Evolutionary conservation across 306 rosid genomes (phyloP), one percentile per base, ranked within the genome.

Genomic region (Quillaja saponaria): DNA sequence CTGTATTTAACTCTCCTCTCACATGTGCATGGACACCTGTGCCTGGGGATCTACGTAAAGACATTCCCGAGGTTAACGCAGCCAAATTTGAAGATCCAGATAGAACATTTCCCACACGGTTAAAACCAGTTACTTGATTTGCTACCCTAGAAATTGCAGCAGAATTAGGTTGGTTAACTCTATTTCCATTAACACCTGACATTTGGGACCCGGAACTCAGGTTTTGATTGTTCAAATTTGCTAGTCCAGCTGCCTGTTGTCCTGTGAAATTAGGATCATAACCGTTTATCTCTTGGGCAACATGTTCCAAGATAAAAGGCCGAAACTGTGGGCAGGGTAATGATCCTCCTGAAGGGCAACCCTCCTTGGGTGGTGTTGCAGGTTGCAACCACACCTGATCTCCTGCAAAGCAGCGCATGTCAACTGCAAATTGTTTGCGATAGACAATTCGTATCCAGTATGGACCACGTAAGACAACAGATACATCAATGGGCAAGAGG

Each of bases 371-470:
- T 13, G 97, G 99, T 21, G 99, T 94, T 66, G 99, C 97, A 44
- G 99, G 99, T 80, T 94, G 99, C 81, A 94, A 62, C 99, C 99
- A 94, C 37, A 94, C 99, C 80, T 94, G 99, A 76, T 94, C 99
- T 73, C 99, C 99, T 3, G 99, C 96, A 80, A 89, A 89, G 85
- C 99, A 94, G 9, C 99, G 99, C 99, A 94, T 94, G 81, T 94
- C 99, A 69, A 94, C 97, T 13, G 99, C 91, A 74, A 94, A 94
- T 48, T 89, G 78, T 78, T 94, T 89, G 40, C 99, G 85, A 51
- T 94, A 94, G 76, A 94, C 85, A 61, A 94, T 94, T 38, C 99
- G 76, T 69, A 89, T 94, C 99, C 99, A 94, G 63, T 89, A 89
- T 21, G 99, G 99, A 45, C 99, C 96, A 7, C 99, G 95, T 56